phyloP scores from a whole-genome alignment of 140 eudicot genomes.

The Erigeron philadelphicus region DNA sequence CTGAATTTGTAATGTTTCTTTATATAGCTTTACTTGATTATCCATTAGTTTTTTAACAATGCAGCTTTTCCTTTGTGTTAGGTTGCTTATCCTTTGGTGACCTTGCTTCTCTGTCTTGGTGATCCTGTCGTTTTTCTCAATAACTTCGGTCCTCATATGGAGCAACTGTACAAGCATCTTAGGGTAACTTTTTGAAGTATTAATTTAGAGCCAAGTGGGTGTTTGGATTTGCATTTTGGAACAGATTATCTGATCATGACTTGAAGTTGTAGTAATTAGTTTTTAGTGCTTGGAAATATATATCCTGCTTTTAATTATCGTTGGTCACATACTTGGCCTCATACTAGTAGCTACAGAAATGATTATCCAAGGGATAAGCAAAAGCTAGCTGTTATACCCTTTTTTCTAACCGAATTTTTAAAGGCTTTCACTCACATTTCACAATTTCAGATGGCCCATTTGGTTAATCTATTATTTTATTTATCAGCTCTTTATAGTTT shows the following conservation, averaged over 20 bases:
- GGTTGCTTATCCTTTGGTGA: conserved; percentile 97
- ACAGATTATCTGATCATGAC: neutral
- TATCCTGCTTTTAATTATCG: neutral
- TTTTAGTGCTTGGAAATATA: neutral
- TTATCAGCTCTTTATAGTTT: neutral
- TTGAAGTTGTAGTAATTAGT: neutral
- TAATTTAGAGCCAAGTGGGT: neutral
- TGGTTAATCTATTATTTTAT: conserved; percentile 5
- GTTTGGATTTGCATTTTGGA: conserved; percentile 7
- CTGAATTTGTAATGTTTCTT: conserved; percentile 7
- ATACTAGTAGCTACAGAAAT: neutral
- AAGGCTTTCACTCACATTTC: neutral
- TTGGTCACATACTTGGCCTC: neutral
- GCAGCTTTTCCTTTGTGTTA: conserved; percentile 29
- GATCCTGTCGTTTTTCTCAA: conserved; percentile 75
- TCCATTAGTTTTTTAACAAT: neutral
- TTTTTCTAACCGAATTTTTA: neutral
- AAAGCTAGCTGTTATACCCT: neutral
- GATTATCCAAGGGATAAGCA: neutral
- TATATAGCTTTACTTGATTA: neutral
- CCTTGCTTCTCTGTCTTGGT: conserved; percentile 97
- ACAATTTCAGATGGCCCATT: neutral
- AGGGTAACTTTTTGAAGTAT: conserved; percentile 44
- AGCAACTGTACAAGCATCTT: conserved; percentile 89
- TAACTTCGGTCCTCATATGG: conserved; percentile 91